Base-by-base conservation (phyloP, 176 grass and related monocot species). In the Cenchrus fungigraminus region DNA sequence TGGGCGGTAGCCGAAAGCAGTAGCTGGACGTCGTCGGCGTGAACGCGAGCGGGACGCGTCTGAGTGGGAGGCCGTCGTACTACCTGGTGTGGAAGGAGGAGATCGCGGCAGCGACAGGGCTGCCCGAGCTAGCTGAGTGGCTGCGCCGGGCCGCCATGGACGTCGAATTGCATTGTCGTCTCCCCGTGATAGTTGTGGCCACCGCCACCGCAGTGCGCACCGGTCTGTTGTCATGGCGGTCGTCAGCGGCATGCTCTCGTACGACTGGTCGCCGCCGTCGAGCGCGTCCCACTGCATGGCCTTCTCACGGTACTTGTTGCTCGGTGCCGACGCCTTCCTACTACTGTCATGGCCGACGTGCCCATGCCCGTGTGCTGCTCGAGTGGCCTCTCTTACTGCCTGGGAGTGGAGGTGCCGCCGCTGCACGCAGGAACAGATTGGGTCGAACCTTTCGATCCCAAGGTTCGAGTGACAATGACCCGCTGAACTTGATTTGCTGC, bases 1-100 rank as follows among this genome's bases (percentile, higher is more conserved):
- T 25, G 22, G 22, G 22, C 22, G 22, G 22, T 25, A 25, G 22
- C 22, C 22, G 22, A 25, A 25, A 25, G 22, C 22, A 25, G 22
- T 25, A 25, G 22, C 22, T 25, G 22, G 22, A 77, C 52, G 15
- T 2, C 44, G 57, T 40, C 4, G 55, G 51, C 47, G 88, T 74
- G 43, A 90, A 87, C 89, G 40, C 75, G 62, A 91, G 85, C 85
- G 14, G 61, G 50, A 43, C 67, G 84, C 59, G 31, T 60, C 44
- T 12, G 49, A 17, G 4, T 50, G 4, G 56, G 29, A 6, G 46
- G 77, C 22, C 22, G 22, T 25, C 22, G 55, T 50, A 5, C 13
- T 22, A 7, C 55, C 67, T 58, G 17, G 86, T 77, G 64, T 94
- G 95, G 93, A 98, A 83, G 84, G 83, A 91, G 45, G 95, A 89